Base-by-base conservation (phyloP, 768 basidiomycete genomes). In the Lentinula lateritia region DNA sequence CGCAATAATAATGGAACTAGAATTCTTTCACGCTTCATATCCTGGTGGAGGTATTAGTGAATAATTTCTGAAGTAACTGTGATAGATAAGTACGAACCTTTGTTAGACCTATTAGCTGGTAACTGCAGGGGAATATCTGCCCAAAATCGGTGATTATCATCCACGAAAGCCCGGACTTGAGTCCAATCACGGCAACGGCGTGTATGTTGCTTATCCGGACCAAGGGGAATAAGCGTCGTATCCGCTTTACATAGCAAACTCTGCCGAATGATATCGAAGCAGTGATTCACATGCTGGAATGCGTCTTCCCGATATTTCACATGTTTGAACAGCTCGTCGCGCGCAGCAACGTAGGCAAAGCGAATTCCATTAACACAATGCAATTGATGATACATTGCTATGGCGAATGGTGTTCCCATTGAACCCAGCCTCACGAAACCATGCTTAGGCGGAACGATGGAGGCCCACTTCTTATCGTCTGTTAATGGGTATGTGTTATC, bases 381-480 rank as follows among this genome's bases (percentile, higher is more conserved):
- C 32, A 71, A 58, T 61, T 72, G 65, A 64, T 74, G 72, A 64
- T 69, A 72, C 62, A 70, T 65, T 28, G 71, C 46, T 15, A 73
- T 56, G 6, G 67, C 63, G 53, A 70, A 68, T 1, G 66, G 64
- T 50, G 67, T 66, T 52, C 69, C 60, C 8, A 66, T 62, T 7
- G 67, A 61, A 1, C 72, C 72, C 1, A 64, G 63, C 6, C 63
- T 35, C 28, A 66, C 43, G 54, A 66, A 66, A 12, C 65, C 65
- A 42, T 58, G 57, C 16, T 61, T 34, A 1, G 52, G 43, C 13
- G 65, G 57, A 43, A 66, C 63, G 58, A 57, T 62, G 12, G 63
- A 38, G 16, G 48, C 63, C 63, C 63, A 66, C 2, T 46, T 58
- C 20, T 12, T 20, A 38, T 66, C 63, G 58, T 63, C 55, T 15